Evolutionary conservation across 257 asterid species (phyloP), one percentile per base, ranked within the genome.

Genomic region (Agastache rugosa): DNA sequence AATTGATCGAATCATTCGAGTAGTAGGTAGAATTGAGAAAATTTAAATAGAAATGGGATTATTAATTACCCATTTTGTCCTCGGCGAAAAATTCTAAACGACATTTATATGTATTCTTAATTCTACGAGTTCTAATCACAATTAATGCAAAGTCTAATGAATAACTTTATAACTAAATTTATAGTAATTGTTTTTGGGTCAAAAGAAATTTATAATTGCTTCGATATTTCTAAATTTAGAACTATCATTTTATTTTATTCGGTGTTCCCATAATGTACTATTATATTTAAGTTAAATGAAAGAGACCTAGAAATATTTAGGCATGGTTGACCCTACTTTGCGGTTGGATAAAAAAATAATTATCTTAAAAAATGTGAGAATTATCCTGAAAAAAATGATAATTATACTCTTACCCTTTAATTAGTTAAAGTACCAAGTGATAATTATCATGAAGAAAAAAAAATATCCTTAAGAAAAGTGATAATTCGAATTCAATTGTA

Each of bases 1-100:
- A 39, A 51, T 62, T 34, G 58, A 82, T 78, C 77, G 50, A 77
- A 78, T 83, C 69, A 79, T 83, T 78, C 12, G 68, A 19, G 84
- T 71, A 74, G 86, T 83, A 45, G 84, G 83, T 83, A 74, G 84
- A 78, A 67, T 44, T 41, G 34, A 72, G 55, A 73, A 48, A 66
- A 67, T 77, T 81, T 72, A 68, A 77, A 67, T n/a, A 37, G 25
- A 53, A 67, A 62, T 47, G 15, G 61, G 53, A 59, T 15, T 61
- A 22, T 1, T 14, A 37, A 42, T 68, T 62, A 19, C 67, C 35
- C 68, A 4, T 72, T 50, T 60, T 70, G 53, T 47, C 63, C 47
- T n/a, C 29, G 23, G 35, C 4, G 0, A n/a, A 29, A 6, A 44
- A 3, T 54, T 17, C 31, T 15, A 14, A 50, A 31, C 22, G 11